Base-by-base conservation (phyloP, 331 rosid genomes). In the Rosa hybrid region DNA sequence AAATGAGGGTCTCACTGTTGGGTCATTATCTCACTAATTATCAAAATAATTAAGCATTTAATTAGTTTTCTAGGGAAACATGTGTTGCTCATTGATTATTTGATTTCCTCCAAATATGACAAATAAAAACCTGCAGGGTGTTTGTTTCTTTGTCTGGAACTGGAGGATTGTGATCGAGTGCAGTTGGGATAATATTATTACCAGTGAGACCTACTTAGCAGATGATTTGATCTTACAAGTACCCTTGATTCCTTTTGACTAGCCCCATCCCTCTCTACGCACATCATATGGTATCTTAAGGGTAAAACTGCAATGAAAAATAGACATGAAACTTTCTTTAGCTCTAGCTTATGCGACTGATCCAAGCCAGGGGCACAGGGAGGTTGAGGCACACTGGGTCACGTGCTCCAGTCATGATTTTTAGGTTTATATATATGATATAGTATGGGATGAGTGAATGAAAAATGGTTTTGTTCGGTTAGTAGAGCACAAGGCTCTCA, bases 21-120 rank as follows among this genome's bases (percentile, higher is more conserved):
- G 76, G 88, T 86, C 90, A 85, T 86, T 84, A 85, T 90, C 90
- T 86, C 89, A 83, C 90, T 76, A 86, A 89, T 79, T 84, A 82
- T 81, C 77, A 75, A 20, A 34, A 68, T 49, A 76, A 34, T 71
- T 50, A 73, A 75, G 71, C 74, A 54, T 59, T 84, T 81, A 59
- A 78, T 87, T 82, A 72, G 71, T 20, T 20, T 50, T 65, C 85
- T 83, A 25, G 68, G 82, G 75, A 87, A 87, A 78, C 86, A 78
- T 83, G 87, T 71, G 59, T 71, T 82, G 34, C 17, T 59, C 74
- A 51, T 86, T 85, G 81, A 25, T 25, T 25, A 25, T 25, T 25
- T 25, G 27, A 16, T 76, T 72, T 85, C 75, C 82, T 77, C 86
- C 39, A 82, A 45, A 85, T 79, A 74, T 75, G 89, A 88, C 89